Evolutionary conservation across 331 rosid species (phyloP).

Genomic region (Stylosanthes scabra): DNA sequence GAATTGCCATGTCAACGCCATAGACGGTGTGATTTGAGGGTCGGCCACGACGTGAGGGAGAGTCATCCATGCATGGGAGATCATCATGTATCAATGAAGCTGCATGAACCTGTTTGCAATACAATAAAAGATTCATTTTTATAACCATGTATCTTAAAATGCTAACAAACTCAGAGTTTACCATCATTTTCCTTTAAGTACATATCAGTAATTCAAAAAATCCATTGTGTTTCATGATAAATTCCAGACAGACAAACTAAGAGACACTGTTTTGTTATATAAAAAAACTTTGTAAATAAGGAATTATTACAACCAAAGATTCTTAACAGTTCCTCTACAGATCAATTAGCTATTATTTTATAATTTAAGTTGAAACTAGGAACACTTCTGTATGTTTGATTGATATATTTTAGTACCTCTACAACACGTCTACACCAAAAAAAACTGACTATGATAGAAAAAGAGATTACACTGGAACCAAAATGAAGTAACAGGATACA

Average conservation of each 20-base stretch:
- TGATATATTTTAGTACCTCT: constrained; percentile 24
- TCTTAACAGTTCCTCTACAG: background rate
- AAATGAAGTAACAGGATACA: background rate
- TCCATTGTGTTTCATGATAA: constrained; percentile 12
- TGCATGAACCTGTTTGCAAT: constrained; percentile 76
- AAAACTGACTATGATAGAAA: background rate
- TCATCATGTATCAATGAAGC: constrained; percentile 97
- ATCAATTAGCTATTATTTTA: background rate
- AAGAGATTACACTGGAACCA: background rate
- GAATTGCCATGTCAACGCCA: constrained; percentile 91
- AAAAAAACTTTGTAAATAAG: background rate
- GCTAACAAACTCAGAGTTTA: background rate
- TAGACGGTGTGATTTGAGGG: constrained; percentile 83
- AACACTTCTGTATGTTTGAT: background rate
- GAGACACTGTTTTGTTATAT: constrained; percentile 19
- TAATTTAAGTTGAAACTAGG: background rate
- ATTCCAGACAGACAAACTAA: constrained; percentile 6
- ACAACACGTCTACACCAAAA: background rate
- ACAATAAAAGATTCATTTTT: constrained; percentile 13
- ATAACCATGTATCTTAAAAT: background rate
- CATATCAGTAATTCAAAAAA: background rate
- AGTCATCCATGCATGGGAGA: constrained; percentile 97
- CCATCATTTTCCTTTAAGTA: background rate
- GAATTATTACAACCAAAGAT: constrained; percentile 19
- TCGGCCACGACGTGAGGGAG: constrained; percentile 79